Evolutionary conservation across 345 rosid genomes (phyloP).

Genomic region (Salix purpurea): DNA sequence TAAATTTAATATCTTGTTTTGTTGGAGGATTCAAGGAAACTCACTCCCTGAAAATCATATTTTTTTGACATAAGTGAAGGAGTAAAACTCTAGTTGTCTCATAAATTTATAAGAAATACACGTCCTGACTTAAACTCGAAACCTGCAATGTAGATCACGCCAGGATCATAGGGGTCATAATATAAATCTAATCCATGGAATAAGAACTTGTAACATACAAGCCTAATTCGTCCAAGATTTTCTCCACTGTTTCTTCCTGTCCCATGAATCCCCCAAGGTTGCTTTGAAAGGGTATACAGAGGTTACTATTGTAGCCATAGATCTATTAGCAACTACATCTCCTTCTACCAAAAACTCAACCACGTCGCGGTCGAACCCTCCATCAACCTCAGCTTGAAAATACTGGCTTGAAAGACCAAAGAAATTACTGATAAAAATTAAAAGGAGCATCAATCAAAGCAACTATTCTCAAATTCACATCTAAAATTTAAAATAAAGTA

Average conservation of each 20-base stretch:
- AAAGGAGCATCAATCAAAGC: background rate
- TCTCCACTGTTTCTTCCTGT: slow-evolving; percentile 73
- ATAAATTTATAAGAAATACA: too few relatives aligned
- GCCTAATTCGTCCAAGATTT: slow-evolving; percentile 54
- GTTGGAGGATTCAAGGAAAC: too few relatives aligned
- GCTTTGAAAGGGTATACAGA: slow-evolving; percentile 90
- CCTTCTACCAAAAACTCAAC: slow-evolving; percentile 75
- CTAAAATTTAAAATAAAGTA: background rate
- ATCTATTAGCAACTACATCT: slow-evolving; percentile 70
- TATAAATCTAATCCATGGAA: slow-evolving; percentile 52
- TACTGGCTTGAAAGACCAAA: slow-evolving; percentile 48
- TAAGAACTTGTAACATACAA: slow-evolving; percentile 85
- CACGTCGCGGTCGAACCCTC: slow-evolving; percentile 70
- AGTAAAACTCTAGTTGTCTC: too few relatives aligned
- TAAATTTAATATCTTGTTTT: background rate
- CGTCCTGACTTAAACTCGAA: too few relatives aligned
- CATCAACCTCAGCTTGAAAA: slow-evolving; percentile 70
- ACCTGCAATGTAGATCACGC: too few relatives aligned
- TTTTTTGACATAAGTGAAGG: accelerated
- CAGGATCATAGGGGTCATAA: too few relatives aligned
- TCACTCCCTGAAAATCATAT: too few relatives aligned
- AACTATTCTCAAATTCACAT: background rate
- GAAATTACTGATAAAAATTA: background rate
- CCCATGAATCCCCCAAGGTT: slow-evolving; percentile 85
- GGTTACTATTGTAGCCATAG: slow-evolving; percentile 74